These are phyloP conservation scores for Aspergillus biplanus DNA, from an alignment of 495 filamentous ascomycete genomes.

Conservation along the genomic window DNA sequence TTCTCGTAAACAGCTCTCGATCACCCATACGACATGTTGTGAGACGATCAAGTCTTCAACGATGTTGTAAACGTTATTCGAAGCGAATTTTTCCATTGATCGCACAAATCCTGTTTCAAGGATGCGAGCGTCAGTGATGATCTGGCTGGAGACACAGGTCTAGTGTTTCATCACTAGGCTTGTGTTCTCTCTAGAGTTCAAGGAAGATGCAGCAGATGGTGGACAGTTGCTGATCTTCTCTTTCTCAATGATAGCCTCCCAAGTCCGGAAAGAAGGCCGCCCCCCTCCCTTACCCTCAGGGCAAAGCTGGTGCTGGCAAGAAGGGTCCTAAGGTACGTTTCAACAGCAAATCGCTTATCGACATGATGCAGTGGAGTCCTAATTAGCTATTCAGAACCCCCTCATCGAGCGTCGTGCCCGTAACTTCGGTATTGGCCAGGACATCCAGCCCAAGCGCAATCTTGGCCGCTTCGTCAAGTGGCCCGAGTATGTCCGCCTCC, in stretches of 20 bases:
- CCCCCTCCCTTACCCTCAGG: slow-evolving; percentile 92
- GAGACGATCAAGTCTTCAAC: slow-evolving; percentile 38
- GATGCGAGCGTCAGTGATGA: slow-evolving; percentile 65
- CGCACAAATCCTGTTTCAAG: slow-evolving; percentile 34
- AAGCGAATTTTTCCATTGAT: slow-evolving; percentile 46
- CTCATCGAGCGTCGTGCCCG: slow-evolving; percentile 96
- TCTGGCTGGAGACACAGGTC: slow-evolving; percentile 78
- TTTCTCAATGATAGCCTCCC: slow-evolving; percentile 99
- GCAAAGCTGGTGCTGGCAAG: slow-evolving; percentile 86
- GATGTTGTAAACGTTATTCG: slow-evolving; percentile 37
- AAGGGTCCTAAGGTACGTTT: slow-evolving; percentile 90
- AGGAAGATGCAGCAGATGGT: slow-evolving; percentile 77
- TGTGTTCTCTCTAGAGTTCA: slow-evolving; percentile 88
- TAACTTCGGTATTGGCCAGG: slow-evolving; percentile 99
- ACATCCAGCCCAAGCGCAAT: slow-evolving; percentile 97
- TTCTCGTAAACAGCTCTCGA: slow-evolving; percentile 32
- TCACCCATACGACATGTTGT: slow-evolving; percentile 42
- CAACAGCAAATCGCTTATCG: slow-evolving; percentile 6
- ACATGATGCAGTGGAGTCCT: too few species aligned
- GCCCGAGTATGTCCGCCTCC: slow-evolving; percentile 97
- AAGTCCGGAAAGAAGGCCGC: slow-evolving; percentile 96
- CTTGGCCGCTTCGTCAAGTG: slow-evolving; percentile 99
- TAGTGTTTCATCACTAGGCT: slow-evolving; percentile 51
- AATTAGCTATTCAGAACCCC: slow-evolving; percentile 71
- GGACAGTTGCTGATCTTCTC: slow-evolving; percentile 91